Conservation (phyloP, 1,139 yeast species). For the Meyerozyma smithsonii region DNA sequence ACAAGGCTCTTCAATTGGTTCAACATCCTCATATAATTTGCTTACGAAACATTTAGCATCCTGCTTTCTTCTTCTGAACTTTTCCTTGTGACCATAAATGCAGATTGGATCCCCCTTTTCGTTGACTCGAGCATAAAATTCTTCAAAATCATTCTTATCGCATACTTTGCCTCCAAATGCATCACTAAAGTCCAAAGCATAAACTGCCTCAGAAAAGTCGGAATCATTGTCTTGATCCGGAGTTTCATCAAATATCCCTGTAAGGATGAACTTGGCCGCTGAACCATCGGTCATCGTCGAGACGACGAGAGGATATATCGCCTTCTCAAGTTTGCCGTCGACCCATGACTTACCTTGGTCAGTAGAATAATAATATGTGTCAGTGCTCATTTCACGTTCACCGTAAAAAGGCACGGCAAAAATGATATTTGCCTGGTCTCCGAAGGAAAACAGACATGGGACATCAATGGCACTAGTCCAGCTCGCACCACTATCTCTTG, state of each 20-base stretch:
- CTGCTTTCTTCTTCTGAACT: constrained; percentile 62
- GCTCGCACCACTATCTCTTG: constrained; percentile 73
- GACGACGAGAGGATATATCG: constrained; percentile 42
- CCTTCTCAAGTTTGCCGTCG: constrained; percentile 42
- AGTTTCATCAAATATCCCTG: constrained; percentile 36
- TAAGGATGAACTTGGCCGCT: constrained; percentile 53
- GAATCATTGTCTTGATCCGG: constrained; percentile 11
- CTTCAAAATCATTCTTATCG: constrained; percentile 55
- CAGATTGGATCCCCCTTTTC: constrained; percentile 52
- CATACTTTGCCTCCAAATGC: constrained; percentile 56
- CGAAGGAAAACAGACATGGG: constrained; percentile 59
- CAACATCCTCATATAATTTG: constrained; percentile 54
- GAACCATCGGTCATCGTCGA: constrained; percentile 74
- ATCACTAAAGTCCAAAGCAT: constrained; percentile 57
- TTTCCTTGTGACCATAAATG: constrained; percentile 69
- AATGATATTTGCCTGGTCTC: constrained; percentile 77
- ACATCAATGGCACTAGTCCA: constrained; percentile 60
- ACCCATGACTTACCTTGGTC: constrained; percentile 76
- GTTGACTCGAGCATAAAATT: constrained; percentile 53
- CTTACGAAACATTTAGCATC: constrained; percentile 67
- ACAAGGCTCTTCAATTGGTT: constrained; percentile 55
- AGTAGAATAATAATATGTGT: constrained; percentile 52
- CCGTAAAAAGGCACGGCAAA: constrained; percentile 51
- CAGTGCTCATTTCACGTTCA: constrained; percentile 11
- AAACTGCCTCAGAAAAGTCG: constrained; percentile 20